phyloP scores from a whole-genome alignment of 352 stramenopile species.

The Phytophthora pini region DNA sequence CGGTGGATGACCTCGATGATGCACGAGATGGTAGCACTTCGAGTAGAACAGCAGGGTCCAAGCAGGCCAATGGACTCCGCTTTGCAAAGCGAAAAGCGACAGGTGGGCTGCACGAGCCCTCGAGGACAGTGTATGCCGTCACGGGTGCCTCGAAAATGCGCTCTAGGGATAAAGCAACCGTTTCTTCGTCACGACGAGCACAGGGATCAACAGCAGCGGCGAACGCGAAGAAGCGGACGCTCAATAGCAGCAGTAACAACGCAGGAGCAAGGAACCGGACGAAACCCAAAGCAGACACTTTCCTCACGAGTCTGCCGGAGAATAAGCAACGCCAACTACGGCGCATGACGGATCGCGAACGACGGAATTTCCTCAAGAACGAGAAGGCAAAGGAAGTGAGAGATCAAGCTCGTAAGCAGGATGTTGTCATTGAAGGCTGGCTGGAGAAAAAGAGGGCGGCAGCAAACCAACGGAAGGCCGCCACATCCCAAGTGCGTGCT shows the following conservation, averaged over 20 bases:
- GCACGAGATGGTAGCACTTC: slow-evolving; percentile 27
- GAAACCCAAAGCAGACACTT: slow-evolving; percentile 44
- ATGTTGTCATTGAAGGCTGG: slow-evolving; percentile 79
- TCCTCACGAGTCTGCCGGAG: slow-evolving; percentile 66
- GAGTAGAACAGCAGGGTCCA: slow-evolving; percentile 26
- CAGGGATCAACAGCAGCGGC: slow-evolving; percentile 16
- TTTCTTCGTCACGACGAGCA: slow-evolving; percentile 10
- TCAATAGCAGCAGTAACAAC: slow-evolving; percentile 36
- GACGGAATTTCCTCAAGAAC: slow-evolving; percentile 62
- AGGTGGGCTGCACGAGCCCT: slow-evolving; percentile 49
- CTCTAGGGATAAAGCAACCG: slow-evolving; percentile 31
- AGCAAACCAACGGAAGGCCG: slow-evolving; percentile 56
- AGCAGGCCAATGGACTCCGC: slow-evolving; percentile 42
- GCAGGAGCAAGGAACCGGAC: slow-evolving; percentile 14
- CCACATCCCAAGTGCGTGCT: slow-evolving; percentile 39
- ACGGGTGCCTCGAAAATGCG: slow-evolving; percentile 50
- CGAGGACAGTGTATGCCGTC: slow-evolving; percentile 64
- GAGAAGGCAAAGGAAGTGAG: slow-evolving; percentile 53
- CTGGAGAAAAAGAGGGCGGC: slow-evolving; percentile 73
- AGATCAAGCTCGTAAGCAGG: slow-evolving; percentile 57
- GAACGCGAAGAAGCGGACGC: slow-evolving; percentile 42
- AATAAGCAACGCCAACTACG: slow-evolving; percentile 69
- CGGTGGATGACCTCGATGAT: slow-evolving; percentile 48
- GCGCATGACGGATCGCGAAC: slow-evolving; percentile 69
- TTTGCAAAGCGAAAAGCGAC: slow-evolving; percentile 61